Conservation (phyloP, 345 rosid genomes). For the Eucalyptus microcorys region DNA sequence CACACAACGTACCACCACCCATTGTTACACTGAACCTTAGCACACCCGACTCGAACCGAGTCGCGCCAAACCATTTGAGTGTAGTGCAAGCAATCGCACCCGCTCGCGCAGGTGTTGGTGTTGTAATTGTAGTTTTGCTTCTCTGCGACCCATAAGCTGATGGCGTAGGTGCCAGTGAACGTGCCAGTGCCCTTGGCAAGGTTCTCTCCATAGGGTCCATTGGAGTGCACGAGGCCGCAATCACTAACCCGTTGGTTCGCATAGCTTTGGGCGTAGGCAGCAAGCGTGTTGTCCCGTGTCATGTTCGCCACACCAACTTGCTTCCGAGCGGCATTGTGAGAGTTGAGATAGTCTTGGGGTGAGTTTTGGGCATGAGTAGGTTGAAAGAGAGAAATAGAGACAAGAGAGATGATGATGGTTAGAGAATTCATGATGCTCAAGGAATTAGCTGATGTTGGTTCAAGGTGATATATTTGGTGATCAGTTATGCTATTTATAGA, state of each 20-base stretch:
- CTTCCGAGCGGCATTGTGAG: constrained; percentile 4
- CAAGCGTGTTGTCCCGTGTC: constrained; percentile 2
- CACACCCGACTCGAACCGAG: constrained; percentile 6
- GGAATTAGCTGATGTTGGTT: not conserved
- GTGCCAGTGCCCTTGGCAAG: constrained; percentile 3
- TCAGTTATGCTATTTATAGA: not conserved
- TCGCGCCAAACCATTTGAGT: constrained; percentile 21
- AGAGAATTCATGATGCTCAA: not conserved
- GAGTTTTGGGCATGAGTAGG: not conserved
- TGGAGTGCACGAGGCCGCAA: constrained; percentile 9
- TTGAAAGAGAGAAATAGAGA: not conserved
- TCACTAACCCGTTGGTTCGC: not conserved
- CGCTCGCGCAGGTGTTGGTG: not conserved
- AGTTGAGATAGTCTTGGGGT: not conserved
- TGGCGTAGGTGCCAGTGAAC: not conserved
- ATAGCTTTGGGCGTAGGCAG: not conserved
- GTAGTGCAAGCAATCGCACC: constrained; percentile 7
- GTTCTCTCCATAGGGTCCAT: constrained; percentile 22
- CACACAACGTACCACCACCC: constrained; percentile 6
- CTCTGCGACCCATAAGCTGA: constrained; percentile 13
- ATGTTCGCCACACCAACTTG: constrained; percentile 1
- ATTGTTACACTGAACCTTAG: constrained; percentile 1
- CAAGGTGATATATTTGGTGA: not conserved
- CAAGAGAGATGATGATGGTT: not conserved
- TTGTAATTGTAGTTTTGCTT: constrained; percentile 4